These are phyloP conservation scores for Trichoderma aggressivum DNA, from an alignment of 2,329 filamentous ascomycete species.

Conservation along the genomic window DNA sequence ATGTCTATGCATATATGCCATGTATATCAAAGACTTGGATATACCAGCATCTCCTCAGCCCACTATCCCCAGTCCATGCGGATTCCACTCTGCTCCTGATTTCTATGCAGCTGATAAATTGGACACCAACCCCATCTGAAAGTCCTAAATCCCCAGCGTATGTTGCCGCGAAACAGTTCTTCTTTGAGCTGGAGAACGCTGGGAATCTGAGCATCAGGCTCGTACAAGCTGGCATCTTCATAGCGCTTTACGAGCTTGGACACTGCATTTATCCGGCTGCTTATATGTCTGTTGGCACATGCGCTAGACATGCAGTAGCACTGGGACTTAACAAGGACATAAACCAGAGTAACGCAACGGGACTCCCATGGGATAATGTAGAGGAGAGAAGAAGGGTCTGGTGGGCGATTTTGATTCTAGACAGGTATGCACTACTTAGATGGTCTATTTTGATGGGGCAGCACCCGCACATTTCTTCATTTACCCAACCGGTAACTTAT, in stretches of 20 bases:
- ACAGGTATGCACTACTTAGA: neutral
- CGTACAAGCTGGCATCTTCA: neutral
- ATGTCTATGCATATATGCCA: neutral
- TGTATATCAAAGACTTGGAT: neutral
- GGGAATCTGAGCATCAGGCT: neutral
- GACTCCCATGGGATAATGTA: neutral
- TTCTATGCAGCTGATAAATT: neutral
- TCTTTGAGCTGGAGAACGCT: neutral
- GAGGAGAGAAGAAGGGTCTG: neutral
- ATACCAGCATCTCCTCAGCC: neutral
- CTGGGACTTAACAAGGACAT: neutral
- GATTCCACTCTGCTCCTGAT: neutral
- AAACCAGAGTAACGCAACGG: neutral
- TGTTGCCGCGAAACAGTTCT: neutral
- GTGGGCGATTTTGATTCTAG: neutral
- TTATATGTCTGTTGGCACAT: neutral
- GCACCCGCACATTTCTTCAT: neutral
- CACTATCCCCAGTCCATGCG: neutral
- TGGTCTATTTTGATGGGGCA: neutral
- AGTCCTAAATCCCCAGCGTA: neutral
- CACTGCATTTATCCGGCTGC: neutral
- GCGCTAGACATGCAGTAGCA: neutral
- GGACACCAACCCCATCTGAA: neutral
- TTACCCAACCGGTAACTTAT: neutral
- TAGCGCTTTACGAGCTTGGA: neutral